These are phyloP conservation scores for Nemania serpens DNA, from an alignment of 2,329 filamentous ascomycete species.

Conservation along the genomic window DNA sequence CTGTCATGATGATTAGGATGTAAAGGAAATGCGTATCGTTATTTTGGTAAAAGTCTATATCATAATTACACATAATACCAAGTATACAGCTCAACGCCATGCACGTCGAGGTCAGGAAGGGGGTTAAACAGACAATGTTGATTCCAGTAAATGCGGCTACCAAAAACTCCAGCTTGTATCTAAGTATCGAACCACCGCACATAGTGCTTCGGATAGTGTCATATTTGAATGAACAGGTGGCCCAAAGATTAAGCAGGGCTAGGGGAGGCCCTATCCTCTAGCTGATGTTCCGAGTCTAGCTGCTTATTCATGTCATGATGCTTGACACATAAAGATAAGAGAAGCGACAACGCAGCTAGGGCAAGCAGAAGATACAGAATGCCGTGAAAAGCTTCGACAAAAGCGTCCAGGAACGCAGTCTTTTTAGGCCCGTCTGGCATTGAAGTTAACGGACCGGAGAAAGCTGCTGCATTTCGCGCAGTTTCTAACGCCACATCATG, in stretches of 20 bases:
- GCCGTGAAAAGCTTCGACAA: slow-evolving; percentile 21
- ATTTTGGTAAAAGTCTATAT: too few relatives aligned
- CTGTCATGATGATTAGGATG: too few relatives aligned
- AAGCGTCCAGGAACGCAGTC: slow-evolving; percentile 6
- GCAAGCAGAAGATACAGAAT: slow-evolving; percentile 23
- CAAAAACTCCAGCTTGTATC: too few relatives aligned
- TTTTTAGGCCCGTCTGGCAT: slow-evolving; percentile 16
- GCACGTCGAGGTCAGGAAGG: too few relatives aligned
- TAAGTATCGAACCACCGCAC: too few relatives aligned
- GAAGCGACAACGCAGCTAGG: slow-evolving; percentile 8
- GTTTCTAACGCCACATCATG: slow-evolving; percentile 4
- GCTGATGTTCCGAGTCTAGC: slow-evolving; percentile 13
- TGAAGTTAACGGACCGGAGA: slow-evolving; percentile 6
- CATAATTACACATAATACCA: too few relatives aligned
- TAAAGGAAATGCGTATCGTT: too few relatives aligned
- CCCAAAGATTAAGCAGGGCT: slow-evolving; percentile 1
- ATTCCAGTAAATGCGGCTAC: too few relatives aligned
- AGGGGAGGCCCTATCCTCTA: not conserved
- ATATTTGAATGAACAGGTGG: too few relatives aligned
- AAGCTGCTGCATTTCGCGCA: slow-evolving; percentile 14
- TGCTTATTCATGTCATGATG: slow-evolving; percentile 22
- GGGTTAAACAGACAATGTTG: too few relatives aligned
- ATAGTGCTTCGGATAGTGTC: too few relatives aligned
- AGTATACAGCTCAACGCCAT: too few relatives aligned
- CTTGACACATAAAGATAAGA: slow-evolving; percentile 21